phyloP scores from a whole-genome alignment of 1,284 basidiomycete genomes.

The Ustanciosporium gigantosporum region DNA sequence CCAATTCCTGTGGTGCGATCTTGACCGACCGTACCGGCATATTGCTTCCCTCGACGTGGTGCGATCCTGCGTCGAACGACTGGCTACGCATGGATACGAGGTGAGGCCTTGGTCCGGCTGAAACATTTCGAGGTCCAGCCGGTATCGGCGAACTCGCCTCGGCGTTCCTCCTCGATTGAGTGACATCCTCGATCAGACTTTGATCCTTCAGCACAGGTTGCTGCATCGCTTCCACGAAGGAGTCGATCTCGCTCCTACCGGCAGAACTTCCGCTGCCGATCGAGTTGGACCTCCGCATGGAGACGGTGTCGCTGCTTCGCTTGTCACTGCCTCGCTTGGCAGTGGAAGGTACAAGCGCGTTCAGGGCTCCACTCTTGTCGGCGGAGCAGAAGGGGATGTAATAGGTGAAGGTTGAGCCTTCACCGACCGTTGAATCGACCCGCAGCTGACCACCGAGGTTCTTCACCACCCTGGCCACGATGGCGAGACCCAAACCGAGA shows the following conservation, averaged over 20 bases:
- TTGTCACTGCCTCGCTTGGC: background rate
- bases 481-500: constrained; percentile 73
- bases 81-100: constrained; percentile 5
- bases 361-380: background rate
- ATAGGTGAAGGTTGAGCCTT: constrained; percentile 77
- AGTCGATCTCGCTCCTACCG: constrained; percentile 67
- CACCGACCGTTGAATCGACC: constrained; percentile 72
- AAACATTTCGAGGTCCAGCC: constrained; percentile 7
- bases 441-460: constrained; percentile 78
- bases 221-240: constrained; percentile 70
- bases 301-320: constrained; percentile 10
- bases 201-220: constrained; percentile 55
- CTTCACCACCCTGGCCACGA: constrained; percentile 80
- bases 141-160: constrained; percentile 6
- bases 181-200: constrained; percentile 43
- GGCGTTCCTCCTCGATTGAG: constrained; percentile 17
- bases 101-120: constrained; percentile 2
- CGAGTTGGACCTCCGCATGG: constrained; percentile 40
- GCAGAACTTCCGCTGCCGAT: constrained; percentile 35
- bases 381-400: constrained; percentile 67
- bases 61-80: constrained; percentile 32
- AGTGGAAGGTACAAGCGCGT: background rate
- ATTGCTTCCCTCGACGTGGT: constrained; percentile 61
- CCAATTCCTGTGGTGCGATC: constrained; percentile 51
- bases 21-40: constrained; percentile 62